Evolutionary conservation across 345 rosid genomes (phyloP).

Genomic region (Rhodamnia rubescens): DNA sequence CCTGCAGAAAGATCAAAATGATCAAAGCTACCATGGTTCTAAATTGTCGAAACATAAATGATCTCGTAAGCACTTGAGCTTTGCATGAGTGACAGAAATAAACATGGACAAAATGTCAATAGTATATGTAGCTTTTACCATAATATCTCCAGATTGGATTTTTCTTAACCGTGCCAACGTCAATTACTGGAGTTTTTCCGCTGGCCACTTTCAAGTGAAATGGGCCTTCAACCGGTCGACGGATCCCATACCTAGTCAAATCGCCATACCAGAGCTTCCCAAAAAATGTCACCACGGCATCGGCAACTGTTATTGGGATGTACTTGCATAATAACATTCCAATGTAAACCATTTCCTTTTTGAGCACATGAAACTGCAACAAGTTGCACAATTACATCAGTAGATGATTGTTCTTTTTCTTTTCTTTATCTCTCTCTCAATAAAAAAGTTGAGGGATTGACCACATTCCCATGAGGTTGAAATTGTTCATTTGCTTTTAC

Average conservation of each 20-base stretch:
- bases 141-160: conserved; percentile 1
- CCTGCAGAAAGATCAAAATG: background rate
- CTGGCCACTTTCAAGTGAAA: background rate
- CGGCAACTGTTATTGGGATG: background rate
- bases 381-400: background rate
- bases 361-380: conserved; percentile 9
- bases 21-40: background rate
- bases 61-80: background rate
- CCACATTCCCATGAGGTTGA: background rate
- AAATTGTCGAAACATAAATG: background rate
- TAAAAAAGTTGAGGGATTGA: background rate
- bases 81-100: background rate
- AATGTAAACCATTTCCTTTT: background rate
- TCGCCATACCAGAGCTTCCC: background rate
- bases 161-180: background rate
- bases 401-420: background rate
- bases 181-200: background rate
- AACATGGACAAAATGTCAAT: background rate
- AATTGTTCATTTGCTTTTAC: background rate
- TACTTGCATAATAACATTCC: conserved; percentile 1
- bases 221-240: background rate
- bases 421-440: background rate
- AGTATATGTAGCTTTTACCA: background rate
- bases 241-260: conserved; percentile 2
- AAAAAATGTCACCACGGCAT: background rate